Percentiles rank a stretch among this genome's conserved stretches.
phyloP scores from a whole-genome alignment of 352 stramenopile genomes.

The Peronospora belbahrii region DNA sequence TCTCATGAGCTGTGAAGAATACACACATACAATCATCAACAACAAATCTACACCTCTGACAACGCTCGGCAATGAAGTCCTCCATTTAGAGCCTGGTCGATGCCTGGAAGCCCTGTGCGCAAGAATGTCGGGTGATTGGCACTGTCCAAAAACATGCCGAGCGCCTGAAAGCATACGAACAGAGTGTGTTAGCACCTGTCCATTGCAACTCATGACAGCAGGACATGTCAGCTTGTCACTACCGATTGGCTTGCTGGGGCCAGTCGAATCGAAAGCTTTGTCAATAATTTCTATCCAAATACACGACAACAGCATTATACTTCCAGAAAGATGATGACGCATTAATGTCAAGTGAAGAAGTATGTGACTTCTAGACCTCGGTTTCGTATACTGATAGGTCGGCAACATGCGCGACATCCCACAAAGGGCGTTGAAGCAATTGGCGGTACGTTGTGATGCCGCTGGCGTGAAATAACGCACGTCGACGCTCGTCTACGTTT shows the following conservation, averaged over 20 bases:
- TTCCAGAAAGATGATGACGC: slow-evolving; percentile 4
- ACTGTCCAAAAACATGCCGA: slow-evolving; percentile 73
- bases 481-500: slow-evolving; percentile 39
- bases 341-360: not conserved
- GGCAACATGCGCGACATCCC: slow-evolving; percentile 54
- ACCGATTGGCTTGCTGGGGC: slow-evolving; percentile 39
- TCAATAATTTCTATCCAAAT: slow-evolving; percentile 55
- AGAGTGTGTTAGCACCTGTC: slow-evolving; percentile 3
- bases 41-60: slow-evolving; percentile 32
- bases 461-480: slow-evolving; percentile 35
- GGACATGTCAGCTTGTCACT: not conserved
- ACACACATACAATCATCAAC: slow-evolving; percentile 2
- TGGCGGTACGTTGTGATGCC: slow-evolving; percentile 50
- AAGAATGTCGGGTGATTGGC: slow-evolving; percentile 57
- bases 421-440: slow-evolving; percentile 41
- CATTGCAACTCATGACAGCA: not conserved
- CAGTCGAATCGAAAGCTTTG: slow-evolving; percentile 47
- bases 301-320: slow-evolving; percentile 1
- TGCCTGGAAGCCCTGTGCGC: slow-evolving; percentile 45
- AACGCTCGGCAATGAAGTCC: slow-evolving; percentile 48
- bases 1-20: slow-evolving; percentile 2
- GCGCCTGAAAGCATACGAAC: slow-evolving; percentile 39
- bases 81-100: slow-evolving; percentile 60
- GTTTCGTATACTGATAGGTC: slow-evolving; percentile 57
- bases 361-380: slow-evolving; percentile 23